These are phyloP conservation scores for Fusarium beomiforme DNA, from an alignment of 2,329 filamentous ascomycete genomes.

Conservation along the genomic window DNA sequence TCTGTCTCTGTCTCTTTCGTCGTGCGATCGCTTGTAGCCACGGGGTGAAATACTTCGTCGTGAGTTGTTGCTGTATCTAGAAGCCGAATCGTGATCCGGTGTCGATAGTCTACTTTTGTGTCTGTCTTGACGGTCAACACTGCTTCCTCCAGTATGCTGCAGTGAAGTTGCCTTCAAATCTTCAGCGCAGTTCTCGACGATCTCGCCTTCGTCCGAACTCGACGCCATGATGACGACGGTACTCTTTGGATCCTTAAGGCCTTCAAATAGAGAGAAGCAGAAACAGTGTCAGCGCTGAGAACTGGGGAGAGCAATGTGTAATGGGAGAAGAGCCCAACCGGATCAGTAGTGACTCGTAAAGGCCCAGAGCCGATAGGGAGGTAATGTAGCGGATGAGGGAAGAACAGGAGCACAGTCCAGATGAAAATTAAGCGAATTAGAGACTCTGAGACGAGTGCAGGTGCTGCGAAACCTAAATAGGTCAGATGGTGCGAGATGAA, in stretches of 20 bases:
- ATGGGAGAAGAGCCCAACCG: conserved; percentile 55
- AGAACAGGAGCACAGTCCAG: conserved; percentile 17
- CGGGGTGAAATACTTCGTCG: conserved; percentile 69
- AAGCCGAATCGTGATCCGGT: conserved; percentile 61
- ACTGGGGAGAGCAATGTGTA: conserved; percentile 42
- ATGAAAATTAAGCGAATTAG: not conserved
- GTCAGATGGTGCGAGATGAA: conserved; percentile 6
- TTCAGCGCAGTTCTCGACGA: conserved; percentile 75
- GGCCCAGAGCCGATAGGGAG: conserved; percentile 44
- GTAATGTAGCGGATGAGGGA: conserved; percentile 6
- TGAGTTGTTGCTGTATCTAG: conserved; percentile 54
- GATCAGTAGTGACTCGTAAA: conserved; percentile 53
- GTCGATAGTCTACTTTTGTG: conserved; percentile 70
- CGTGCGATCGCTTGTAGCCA: conserved; percentile 73
- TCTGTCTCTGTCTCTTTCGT: conserved; percentile 69
- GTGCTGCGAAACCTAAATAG: conserved; percentile 8
- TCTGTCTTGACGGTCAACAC: conserved; percentile 95
- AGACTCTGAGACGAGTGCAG: not conserved
- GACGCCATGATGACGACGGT: conserved; percentile 52
- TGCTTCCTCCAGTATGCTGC: conserved; percentile 77
- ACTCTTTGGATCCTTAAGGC: conserved; percentile 28
- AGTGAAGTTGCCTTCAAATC: conserved; percentile 87
- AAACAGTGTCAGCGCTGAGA: conserved; percentile 51
- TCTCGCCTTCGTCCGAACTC: conserved; percentile 89
- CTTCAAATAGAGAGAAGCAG: conserved; percentile 34